Base-by-base conservation (phyloP, 2,329 filamentous ascomycete species). In the Fusarium denticulatum region DNA sequence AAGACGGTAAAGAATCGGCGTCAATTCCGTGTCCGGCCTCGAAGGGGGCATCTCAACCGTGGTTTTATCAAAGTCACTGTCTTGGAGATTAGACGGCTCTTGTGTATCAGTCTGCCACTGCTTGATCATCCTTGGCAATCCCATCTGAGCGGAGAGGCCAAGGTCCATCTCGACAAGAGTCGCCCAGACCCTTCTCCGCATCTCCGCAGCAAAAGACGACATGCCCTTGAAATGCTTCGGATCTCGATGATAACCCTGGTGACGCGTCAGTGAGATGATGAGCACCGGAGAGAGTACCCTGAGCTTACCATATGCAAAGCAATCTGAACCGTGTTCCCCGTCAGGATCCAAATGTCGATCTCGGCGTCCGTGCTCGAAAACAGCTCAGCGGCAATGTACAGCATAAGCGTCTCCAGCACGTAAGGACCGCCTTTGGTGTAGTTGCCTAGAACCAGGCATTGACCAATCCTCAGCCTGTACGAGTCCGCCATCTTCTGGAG, bases 141-240 rank as follows among this genome's bases (percentile, higher is more conserved):
- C 86, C 64, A 86, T 80, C 55, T 86, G 85, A 18, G 83, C 81
- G 1, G 84, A 85, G 8, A 86, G 80, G 0, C 83, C 72, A 6
- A 85, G 76, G 49, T 87, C 86, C 7, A 84, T 76, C 60, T 84
- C 81, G 22, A 81, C 76, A 8, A 86, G 75, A 1, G 81, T 78
- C 12, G 81, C 78, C 85, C 86, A 87, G 0, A 83, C 72, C 3
- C 85, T 79, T 36, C 84, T 79, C 26, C 86, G 79, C 84, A 87
- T 87, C 71, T 87, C 85, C 6, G 81, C 80, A 1, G 82, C 70
- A 40, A 86, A 85, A 0, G 79, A 77, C 1, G 81, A 80, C 32
- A 87, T 82, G 11, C 74, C 77, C 1, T 79, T 77, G 69, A 86
- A 86, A 52, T 84, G 81, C 10, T 77, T 81, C 0, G 84, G 80